These are phyloP conservation scores for Colletotrichum acutatum DNA, from an alignment of 2,329 filamentous ascomycete species.

Conservation along the genomic window DNA sequence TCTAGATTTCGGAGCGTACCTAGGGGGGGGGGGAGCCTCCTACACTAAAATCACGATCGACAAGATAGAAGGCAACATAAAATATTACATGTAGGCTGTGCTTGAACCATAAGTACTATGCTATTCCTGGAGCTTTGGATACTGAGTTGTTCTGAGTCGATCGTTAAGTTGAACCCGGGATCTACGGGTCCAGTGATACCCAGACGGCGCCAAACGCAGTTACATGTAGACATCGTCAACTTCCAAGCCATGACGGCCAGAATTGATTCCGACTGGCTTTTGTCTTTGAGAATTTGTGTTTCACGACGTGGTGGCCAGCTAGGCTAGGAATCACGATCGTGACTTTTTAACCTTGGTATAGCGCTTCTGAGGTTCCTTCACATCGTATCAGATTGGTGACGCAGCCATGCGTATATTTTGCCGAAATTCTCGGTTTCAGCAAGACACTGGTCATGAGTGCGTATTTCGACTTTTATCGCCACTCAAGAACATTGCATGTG, in stretches of 20 bases:
- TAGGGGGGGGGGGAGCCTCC: too few species aligned
- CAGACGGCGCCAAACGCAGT: constrained; percentile 42
- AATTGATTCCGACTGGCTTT: constrained; percentile 41
- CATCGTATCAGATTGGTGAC: too few species aligned
- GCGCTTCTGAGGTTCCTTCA: too few species aligned
- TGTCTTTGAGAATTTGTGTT: constrained; percentile 47
- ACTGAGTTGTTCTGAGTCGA: neutral
- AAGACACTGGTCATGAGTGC: too few species aligned
- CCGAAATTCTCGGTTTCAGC: too few species aligned
- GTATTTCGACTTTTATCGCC: too few species aligned
- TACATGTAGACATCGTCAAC: constrained; percentile 39
- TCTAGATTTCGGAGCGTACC: too few species aligned
- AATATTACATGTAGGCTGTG: neutral
- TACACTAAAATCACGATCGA: too few species aligned
- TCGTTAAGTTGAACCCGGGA: constrained; percentile 50
- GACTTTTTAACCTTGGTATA: neutral
- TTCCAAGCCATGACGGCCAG: constrained; percentile 47
- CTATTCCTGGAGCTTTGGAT: neutral
- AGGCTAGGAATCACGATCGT: constrained; percentile 52
- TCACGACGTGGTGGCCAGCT: constrained; percentile 53
- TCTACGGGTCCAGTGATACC: constrained; percentile 50
- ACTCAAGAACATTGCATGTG: too few species aligned
- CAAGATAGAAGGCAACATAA: too few species aligned
- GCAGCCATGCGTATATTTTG: too few species aligned
- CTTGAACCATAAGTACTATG: too few species aligned